These are phyloP conservation scores for Grifola frondosa DNA, from an alignment of 1,284 basidiomycete species.

Conservation along the genomic window DNA sequence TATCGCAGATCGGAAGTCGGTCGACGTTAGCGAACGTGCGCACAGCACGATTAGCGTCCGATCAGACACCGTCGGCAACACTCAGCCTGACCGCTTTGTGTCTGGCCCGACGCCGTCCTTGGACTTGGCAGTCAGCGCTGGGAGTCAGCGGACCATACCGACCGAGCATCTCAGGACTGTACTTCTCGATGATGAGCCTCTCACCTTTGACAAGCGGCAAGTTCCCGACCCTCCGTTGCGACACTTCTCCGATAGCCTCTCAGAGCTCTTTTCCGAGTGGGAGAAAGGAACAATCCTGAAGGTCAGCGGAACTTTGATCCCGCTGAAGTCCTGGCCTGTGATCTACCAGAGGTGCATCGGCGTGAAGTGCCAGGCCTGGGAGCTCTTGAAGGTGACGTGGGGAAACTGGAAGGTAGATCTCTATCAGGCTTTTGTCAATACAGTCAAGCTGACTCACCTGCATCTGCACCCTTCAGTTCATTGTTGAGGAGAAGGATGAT, in stretches of 20 bases:
- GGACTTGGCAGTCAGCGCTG: too few species aligned
- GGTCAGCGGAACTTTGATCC: constrained; percentile 20
- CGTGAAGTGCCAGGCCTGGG: constrained; percentile 14
- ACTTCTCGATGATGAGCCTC: constrained; percentile 4
- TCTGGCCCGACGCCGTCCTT: too few species aligned
- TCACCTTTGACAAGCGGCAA: constrained; percentile 11
- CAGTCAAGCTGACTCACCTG: too few species aligned
- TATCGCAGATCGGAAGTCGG: too few species aligned
- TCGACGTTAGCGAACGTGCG: too few species aligned
- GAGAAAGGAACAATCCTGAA: constrained; percentile 15
- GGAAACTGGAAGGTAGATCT: constrained; percentile 26
- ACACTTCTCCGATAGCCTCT: constrained; percentile 17
- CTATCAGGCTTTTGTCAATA: too few species aligned
- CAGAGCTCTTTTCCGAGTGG: constrained; percentile 22
- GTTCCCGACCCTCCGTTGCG: constrained; percentile 15
- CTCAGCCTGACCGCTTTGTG: too few species aligned
- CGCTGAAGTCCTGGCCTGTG: constrained; percentile 19
- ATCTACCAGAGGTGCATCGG: constrained; percentile 19
- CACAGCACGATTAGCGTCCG: too few species aligned
- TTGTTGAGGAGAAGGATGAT: constrained; percentile 18
- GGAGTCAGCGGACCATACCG: background rate
- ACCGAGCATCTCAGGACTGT: constrained; percentile 3
- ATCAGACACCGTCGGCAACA: too few species aligned
- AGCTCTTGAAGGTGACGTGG: constrained; percentile 15
- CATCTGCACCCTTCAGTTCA: constrained; percentile 17